These are phyloP conservation scores for Arabis alpina DNA, from an alignment of 345 rosid species.

Conservation along the genomic window DNA sequence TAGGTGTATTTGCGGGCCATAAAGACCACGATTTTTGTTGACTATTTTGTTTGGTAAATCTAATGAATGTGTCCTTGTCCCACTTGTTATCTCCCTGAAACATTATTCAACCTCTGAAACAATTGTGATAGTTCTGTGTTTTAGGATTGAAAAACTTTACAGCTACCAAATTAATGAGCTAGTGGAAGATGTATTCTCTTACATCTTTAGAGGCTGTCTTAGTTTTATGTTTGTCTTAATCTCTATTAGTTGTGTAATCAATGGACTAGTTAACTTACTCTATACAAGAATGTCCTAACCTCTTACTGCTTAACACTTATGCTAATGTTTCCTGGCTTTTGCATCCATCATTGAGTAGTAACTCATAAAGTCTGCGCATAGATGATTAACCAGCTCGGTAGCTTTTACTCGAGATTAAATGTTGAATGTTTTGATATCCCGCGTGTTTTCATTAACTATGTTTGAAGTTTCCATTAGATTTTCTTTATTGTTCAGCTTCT, in stretches of 20 bases:
- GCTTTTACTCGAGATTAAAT: background rate
- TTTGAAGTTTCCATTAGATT: too few species aligned
- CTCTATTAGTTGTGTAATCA: background rate
- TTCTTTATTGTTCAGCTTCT: too few species aligned
- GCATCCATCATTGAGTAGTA: background rate
- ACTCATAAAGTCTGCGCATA: too few species aligned
- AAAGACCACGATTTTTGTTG: slow-evolving; percentile 7
- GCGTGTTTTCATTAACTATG: too few species aligned
- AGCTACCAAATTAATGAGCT: slow-evolving; percentile 5
- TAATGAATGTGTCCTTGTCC: slow-evolving; percentile 23
- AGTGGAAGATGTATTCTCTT: background rate
- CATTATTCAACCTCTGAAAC: background rate
- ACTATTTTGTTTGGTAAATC: slow-evolving; percentile 27
- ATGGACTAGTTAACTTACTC: too few species aligned
- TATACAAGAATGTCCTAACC: background rate
- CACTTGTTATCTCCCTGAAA: slow-evolving; percentile 13
- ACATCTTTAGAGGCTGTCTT: background rate
- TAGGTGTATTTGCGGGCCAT: slow-evolving; percentile 35
- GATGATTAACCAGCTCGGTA: slow-evolving; percentile 8
- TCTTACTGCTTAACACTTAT: background rate
- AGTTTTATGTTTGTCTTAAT: slow-evolving; percentile 11
- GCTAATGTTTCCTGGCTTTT: background rate
- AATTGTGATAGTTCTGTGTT: slow-evolving; percentile 2
- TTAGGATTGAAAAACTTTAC: background rate
- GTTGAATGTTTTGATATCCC: background rate